These are phyloP conservation scores for Ustilago tritici DNA, from an alignment of 1,284 basidiomycete genomes.

Conservation along the genomic window DNA sequence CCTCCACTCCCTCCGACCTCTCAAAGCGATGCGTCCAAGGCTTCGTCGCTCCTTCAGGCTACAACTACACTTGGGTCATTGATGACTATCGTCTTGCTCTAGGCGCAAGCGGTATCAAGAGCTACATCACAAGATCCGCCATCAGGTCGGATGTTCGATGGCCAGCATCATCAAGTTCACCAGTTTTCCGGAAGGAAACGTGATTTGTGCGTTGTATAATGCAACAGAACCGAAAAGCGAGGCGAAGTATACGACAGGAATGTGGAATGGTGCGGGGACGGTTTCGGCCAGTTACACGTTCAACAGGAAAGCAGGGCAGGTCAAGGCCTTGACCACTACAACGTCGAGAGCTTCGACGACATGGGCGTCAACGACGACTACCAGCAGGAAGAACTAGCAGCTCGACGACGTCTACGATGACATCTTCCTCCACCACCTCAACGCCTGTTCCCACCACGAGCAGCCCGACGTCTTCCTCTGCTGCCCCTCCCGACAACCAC, in stretches of 20 bases:
- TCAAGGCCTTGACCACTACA: constrained; percentile 2
- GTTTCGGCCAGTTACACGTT: constrained; percentile 34
- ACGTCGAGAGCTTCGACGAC: neutral
- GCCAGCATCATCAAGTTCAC: constrained; percentile 32
- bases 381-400: neutral
- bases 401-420: too few relatives aligned
- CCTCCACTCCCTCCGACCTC: neutral
- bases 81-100: constrained; percentile 25
- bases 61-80: constrained; percentile 32
- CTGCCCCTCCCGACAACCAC: too few relatives aligned
- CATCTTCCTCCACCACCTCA: too few relatives aligned
- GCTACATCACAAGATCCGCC: constrained; percentile 25
- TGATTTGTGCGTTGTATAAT: constrained; percentile 30
- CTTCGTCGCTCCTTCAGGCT: constrained; percentile 27
- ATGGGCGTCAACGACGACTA: neutral
- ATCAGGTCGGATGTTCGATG: constrained; percentile 29
- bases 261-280: constrained; percentile 21
- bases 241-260: constrained; percentile 21
- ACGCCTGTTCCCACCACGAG: too few relatives aligned
- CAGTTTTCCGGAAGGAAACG: constrained; percentile 29
- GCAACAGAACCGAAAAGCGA: constrained; percentile 3
- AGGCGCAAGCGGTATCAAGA: constrained; percentile 8
- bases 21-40: constrained; percentile 20
- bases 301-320: constrained; percentile 24
- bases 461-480: too few relatives aligned